Percentiles rank a stretch among this genome's conserved stretches.
Evolutionary conservation across 306 rosid species (phyloP).

Genomic region (Quercus engelmannii): DNA sequence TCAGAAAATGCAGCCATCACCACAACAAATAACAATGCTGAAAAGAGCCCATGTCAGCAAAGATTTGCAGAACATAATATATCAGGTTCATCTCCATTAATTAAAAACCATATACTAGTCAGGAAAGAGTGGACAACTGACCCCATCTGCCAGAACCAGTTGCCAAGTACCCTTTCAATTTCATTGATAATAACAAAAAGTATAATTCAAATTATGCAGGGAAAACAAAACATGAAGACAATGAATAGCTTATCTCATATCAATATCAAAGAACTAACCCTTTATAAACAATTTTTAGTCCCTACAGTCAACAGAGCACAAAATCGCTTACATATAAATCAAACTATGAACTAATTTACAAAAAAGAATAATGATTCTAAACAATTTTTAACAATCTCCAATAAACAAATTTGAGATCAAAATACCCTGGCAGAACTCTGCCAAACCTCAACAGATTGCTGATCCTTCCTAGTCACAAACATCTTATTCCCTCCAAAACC

Average conservation of each 20-base stretch:
- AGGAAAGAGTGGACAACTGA: no score
- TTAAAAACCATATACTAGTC: no score
- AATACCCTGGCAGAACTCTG: conserved; percentile 62
- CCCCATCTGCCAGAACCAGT: no score
- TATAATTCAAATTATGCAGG: not conserved
- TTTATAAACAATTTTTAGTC: not conserved
- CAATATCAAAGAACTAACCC: not conserved
- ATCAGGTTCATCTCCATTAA: no score
- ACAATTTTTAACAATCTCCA: not conserved
- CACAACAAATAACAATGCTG: no score
- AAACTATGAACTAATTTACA: not conserved
- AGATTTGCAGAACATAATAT: no score
- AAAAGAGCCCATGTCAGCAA: no score
- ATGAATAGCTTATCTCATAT: not conserved
- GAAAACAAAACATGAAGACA: not conserved
- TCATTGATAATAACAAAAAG: no score
- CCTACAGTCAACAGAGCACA: not conserved
- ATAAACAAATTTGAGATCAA: conserved; percentile 28
- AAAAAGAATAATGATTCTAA: not conserved
- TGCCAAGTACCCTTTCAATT: no score
- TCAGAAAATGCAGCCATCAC: no score
- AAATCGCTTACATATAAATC: not conserved
- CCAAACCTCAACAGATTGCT: conserved; percentile 90
- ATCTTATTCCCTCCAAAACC: conserved; percentile 89
- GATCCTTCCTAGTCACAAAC: conserved; percentile 77